phyloP scores from a whole-genome alignment of 352 stramenopile genomes.

The Globisporangium nagaii region DNA sequence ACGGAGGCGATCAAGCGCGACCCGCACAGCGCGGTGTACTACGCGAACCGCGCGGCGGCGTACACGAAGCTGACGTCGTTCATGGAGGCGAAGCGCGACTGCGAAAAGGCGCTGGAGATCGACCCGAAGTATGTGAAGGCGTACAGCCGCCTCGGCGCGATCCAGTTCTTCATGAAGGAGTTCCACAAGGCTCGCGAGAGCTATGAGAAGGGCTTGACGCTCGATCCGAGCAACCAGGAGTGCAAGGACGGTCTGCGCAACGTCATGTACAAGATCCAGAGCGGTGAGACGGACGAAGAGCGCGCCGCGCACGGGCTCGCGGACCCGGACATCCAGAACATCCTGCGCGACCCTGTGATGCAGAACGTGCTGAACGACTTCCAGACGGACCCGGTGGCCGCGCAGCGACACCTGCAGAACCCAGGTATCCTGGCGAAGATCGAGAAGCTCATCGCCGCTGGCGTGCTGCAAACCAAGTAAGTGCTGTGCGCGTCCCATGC shows the following conservation, averaged over 20 bases:
- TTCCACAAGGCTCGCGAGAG: constrained; percentile 98
- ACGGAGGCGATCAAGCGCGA: constrained; percentile 99
- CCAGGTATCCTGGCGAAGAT: constrained; percentile 96
- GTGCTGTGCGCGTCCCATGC: background rate
- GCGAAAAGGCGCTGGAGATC: constrained; percentile 97
- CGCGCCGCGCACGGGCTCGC: constrained; percentile 96
- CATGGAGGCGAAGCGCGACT: constrained; percentile 88
- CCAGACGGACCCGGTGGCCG: constrained; percentile 90
- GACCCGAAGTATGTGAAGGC: constrained; percentile 99
- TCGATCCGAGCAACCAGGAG: constrained; percentile 94
- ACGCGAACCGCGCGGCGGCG: constrained; percentile 97
- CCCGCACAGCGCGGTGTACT: constrained; percentile 96
- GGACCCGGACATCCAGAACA: constrained; percentile 98
- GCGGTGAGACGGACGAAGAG: constrained; percentile 94
- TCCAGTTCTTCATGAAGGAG: constrained; percentile 99
- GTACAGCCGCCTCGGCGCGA: constrained; percentile 97
- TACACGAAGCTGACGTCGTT: constrained; percentile 98
- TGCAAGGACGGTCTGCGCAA: constrained; percentile 96
- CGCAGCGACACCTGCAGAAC: constrained; percentile 93
- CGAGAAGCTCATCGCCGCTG: constrained; percentile 98
- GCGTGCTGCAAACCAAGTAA: constrained; percentile 94
- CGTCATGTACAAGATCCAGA: constrained; percentile 92
- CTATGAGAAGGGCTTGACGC: constrained; percentile 93
- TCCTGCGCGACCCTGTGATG: constrained; percentile 97
- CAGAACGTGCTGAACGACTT: constrained; percentile 98